Evolutionary conservation across 2,329 filamentous ascomycete genomes (phyloP).

Genomic region (Magnaporthiopsis rhizophila): DNA sequence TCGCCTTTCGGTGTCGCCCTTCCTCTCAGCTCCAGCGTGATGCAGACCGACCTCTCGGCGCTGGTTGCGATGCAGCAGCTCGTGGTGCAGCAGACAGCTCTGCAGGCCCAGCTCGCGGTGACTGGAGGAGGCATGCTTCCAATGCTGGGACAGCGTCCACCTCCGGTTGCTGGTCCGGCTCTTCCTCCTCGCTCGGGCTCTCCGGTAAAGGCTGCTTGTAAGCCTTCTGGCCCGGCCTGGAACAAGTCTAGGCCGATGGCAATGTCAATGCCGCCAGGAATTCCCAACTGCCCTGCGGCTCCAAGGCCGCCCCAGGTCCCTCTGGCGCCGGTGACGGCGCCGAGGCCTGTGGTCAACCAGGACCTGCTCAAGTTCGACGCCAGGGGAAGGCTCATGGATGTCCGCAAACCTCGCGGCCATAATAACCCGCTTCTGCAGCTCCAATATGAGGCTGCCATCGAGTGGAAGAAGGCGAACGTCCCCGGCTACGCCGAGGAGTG

Average conservation of each 20-base stretch:
- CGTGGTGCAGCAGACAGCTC: background rate
- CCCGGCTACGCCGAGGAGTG: constrained; percentile 39
- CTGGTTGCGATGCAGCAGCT: background rate
- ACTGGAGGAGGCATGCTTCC: background rate
- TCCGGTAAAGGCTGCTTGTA: background rate
- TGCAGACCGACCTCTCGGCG: background rate
- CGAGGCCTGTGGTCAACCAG: constrained; percentile 5
- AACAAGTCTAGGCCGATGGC: background rate
- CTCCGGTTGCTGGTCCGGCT: background rate
- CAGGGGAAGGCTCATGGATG: constrained; percentile 3
- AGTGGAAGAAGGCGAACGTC: constrained; percentile 39
- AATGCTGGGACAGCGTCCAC: background rate
- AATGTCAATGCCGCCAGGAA: background rate
- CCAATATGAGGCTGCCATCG: constrained; percentile 39
- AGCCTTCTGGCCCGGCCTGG: background rate
- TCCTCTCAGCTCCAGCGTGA: background rate
- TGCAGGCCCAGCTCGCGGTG: background rate
- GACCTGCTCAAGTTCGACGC: constrained; percentile 5
- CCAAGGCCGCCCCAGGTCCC: background rate
- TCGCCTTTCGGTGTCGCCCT: background rate
- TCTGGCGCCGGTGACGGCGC: background rate
- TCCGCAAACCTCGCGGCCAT: constrained; percentile 30
- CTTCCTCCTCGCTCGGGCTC: no score
- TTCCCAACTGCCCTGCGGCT: background rate
- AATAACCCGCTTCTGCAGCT: constrained; percentile 31